Evolutionary conservation across 108 stramenopile species (phyloP).

Genomic region (Fragilariopsis cylindrus): DNA sequence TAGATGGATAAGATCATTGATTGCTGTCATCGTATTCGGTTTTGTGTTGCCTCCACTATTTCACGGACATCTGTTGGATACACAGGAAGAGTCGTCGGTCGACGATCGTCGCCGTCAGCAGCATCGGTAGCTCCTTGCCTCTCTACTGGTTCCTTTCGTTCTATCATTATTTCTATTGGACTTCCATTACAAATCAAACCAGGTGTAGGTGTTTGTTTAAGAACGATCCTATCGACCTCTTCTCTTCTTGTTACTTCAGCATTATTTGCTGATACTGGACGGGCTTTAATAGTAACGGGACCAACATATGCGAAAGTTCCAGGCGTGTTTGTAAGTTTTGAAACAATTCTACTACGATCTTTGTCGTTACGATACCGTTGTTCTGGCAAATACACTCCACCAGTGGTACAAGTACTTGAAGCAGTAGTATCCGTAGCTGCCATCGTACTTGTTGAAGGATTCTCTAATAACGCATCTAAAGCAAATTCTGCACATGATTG

Average conservation of each 20-base stretch:
- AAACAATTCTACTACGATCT: constrained; percentile 47
- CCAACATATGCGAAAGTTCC: constrained; percentile 62
- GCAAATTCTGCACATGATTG: constrained; percentile 68
- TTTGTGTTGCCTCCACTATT: background rate
- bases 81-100: background rate
- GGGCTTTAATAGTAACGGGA: constrained; percentile 7
- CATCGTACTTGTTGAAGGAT: background rate
- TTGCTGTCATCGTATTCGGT: background rate
- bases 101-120: too few relatives aligned
- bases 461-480: constrained; percentile 40
- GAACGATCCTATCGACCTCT: background rate
- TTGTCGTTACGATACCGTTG: constrained; percentile 37
- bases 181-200: constrained; percentile 6
- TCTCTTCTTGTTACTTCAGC: background rate
- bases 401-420: background rate
- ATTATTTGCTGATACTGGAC: background rate
- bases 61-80: constrained; percentile 8
- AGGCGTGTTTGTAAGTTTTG: constrained; percentile 43
- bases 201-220: constrained; percentile 4
- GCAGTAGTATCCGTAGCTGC: background rate
- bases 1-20: too few relatives aligned
- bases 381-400: constrained; percentile 53
- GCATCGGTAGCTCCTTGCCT: too few relatives aligned
- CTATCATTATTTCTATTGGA: constrained; percentile 3
- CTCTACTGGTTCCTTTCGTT: background rate